These are phyloP conservation scores for Filobasidium wieringae DNA, from an alignment of 768 basidiomycete genomes.

Conservation along the genomic window DNA sequence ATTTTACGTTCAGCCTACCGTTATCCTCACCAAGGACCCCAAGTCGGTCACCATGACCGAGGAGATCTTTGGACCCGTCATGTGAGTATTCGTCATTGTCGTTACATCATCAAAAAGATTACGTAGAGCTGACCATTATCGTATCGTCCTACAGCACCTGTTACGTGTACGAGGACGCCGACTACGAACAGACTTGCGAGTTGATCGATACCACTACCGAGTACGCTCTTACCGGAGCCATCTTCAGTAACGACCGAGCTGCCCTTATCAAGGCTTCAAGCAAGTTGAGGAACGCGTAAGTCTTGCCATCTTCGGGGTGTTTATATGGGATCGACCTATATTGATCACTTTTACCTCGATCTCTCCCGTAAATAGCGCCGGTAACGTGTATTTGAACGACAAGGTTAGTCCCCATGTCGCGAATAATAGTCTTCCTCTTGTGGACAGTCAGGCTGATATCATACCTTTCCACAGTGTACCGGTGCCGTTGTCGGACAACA, in stretches of 20 bases:
- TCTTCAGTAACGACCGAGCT: conserved; percentile 71
- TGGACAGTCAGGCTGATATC: conserved; percentile 44
- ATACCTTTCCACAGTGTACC: no score
- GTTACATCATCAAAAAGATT: no score
- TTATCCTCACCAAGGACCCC: conserved; percentile 85
- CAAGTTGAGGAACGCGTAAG: conserved; percentile 60
- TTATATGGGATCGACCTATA: not conserved
- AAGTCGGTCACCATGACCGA: conserved; percentile 77
- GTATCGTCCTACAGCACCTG: conserved; percentile 48
- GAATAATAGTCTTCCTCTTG: no score
- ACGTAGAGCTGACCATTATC: not conserved
- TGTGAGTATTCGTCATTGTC: conserved; percentile 43
- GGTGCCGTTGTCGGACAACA: conserved; percentile 65
- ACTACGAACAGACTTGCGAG: conserved; percentile 75
- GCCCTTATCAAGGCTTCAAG: conserved; percentile 70
- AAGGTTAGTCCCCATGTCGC: no score
- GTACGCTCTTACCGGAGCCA: conserved; percentile 89
- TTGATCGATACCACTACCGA: conserved; percentile 72
- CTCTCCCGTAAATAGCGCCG: conserved; percentile 44
- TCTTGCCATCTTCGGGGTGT: not conserved
- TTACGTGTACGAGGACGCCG: conserved; percentile 75
- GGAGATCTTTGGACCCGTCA: conserved; percentile 93
- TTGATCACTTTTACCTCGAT: not conserved
- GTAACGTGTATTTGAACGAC: conserved; percentile 96
- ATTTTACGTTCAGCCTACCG: conserved; percentile 86